These are phyloP conservation scores for Larix sibirica DNA, from an alignment of 83 land plant species.

Conservation along the genomic window DNA sequence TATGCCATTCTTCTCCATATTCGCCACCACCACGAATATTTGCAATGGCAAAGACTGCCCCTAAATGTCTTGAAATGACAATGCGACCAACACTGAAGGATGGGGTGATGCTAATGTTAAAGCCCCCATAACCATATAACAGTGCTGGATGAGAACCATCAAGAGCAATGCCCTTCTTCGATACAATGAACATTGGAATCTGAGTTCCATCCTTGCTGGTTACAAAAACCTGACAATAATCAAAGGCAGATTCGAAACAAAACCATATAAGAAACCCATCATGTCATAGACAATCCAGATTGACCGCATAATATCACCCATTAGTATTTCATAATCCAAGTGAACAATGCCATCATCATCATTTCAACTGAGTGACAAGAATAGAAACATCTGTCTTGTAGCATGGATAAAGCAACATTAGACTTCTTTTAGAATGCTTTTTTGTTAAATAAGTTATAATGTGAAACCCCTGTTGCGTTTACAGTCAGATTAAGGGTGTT, in stretches of 20 bases:
- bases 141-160: conserved; percentile 88
- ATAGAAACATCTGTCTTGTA: no score
- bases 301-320: neutral
- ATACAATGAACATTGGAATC: conserved; percentile 94
- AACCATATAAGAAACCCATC: neutral
- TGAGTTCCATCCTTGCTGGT: conserved; percentile 88
- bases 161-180: conserved; percentile 62
- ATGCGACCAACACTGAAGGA: conserved; percentile 70
- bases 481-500: no score
- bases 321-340: neutral
- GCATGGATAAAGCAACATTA: no score
- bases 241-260: neutral
- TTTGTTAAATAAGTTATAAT: no score
- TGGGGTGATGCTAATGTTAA: conserved; percentile 86
- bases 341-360: neutral
- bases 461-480: no score
- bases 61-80: conserved; percentile 62
- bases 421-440: no score
- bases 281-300: neutral
- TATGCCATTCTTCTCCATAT: conserved; percentile 99
- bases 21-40: conserved; percentile 99
- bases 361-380: neutral
- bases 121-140: conserved; percentile 97
- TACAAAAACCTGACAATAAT: conserved; percentile 58
- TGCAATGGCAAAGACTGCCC: conserved; percentile 76